Evolutionary conservation across 176 grass and related monocot genomes (phyloP).

Genomic region (Typha latifolia): DNA sequence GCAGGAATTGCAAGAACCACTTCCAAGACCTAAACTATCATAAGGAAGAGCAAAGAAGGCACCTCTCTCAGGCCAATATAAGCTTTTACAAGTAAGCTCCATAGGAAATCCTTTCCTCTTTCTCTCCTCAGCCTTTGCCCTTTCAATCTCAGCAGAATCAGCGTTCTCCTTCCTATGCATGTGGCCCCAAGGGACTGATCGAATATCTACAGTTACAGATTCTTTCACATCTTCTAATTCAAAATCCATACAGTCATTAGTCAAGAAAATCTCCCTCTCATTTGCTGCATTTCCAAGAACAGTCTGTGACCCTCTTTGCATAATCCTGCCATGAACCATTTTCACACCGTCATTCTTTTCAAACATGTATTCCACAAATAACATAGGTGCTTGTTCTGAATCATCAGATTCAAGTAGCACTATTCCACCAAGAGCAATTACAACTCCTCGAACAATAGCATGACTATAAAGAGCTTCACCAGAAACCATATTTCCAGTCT

Average conservation of each 20-base stretch:
- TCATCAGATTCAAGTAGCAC: constrained; percentile 62
- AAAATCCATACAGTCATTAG: constrained; percentile 84
- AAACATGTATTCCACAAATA: constrained; percentile 91
- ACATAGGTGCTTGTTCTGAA: constrained; percentile 39
- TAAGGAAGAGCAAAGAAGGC: constrained; percentile 65
- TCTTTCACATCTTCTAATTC: constrained; percentile 77
- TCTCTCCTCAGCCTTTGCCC: constrained; percentile 63
- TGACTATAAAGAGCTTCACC: constrained; percentile 45
- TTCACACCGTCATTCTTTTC: constrained; percentile 57
- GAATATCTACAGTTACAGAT: constrained; percentile 54
- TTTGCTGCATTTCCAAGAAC: constrained; percentile 92
- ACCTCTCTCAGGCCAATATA: constrained; percentile 83
- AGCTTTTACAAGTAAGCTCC: constrained; percentile 78
- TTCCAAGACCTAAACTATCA: constrained; percentile 78
- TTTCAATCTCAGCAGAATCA: constrained; percentile 57
- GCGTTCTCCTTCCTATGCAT: constrained; percentile 78
- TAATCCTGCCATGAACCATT: constrained; percentile 74
- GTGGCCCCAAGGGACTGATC: constrained; percentile 72
- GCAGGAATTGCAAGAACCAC: constrained; percentile 72
- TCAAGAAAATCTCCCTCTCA: constrained; percentile 88
- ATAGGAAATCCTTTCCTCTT: constrained; percentile 76
- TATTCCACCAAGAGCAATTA: constrained; percentile 38
- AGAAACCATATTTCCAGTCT: constrained; percentile 28
- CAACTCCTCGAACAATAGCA: constrained; percentile 49
- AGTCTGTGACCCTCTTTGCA: constrained; percentile 66